A percentile compares a stretch with the other conserved stretches of the same genome.
Conservation (phyloP, 257 asterid species). For the Gardenia jasminoides region DNA sequence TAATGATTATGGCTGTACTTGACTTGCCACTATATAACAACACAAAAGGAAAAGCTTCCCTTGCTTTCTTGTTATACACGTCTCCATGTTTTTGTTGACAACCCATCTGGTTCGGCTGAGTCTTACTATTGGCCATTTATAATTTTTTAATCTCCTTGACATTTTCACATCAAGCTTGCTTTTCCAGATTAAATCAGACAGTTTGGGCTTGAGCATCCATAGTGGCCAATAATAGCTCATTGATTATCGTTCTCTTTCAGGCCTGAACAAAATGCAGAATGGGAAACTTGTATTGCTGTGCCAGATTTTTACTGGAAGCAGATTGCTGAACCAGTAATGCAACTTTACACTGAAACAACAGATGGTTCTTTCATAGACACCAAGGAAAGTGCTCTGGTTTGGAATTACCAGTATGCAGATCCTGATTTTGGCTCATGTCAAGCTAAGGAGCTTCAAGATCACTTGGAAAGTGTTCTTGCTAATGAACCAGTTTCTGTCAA, state of each 20-base stretch:
- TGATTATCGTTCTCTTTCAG: conserved; percentile 33
- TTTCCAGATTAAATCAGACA: neutral
- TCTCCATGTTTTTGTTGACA: neutral
- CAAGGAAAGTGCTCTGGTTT: conserved; percentile 70
- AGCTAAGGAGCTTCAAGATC: conserved; percentile 85
- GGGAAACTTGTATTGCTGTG: conserved; percentile 70
- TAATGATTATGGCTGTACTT: neutral
- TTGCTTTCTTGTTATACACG: neutral
- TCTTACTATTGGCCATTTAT: neutral
- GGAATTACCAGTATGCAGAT: conserved; percentile 85
- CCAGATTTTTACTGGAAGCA: conserved; percentile 84
- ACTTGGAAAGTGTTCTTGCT: conserved; percentile 77
- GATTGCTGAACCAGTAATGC: conserved; percentile 87
- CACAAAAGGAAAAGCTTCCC: neutral
- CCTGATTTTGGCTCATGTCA: conserved; percentile 84
- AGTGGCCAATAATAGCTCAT: neutral
- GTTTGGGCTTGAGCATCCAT: neutral
- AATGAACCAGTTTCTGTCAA: conserved; percentile 87
- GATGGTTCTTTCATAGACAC: conserved; percentile 82
- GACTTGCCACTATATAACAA: neutral
- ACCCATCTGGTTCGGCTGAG: neutral
- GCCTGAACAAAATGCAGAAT: conserved; percentile 45
- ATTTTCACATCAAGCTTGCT: neutral
- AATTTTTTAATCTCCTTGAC: neutral
- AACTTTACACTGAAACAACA: conserved; percentile 73